Conservation (phyloP, 345 rosid species). For the Geranium brycei region DNA sequence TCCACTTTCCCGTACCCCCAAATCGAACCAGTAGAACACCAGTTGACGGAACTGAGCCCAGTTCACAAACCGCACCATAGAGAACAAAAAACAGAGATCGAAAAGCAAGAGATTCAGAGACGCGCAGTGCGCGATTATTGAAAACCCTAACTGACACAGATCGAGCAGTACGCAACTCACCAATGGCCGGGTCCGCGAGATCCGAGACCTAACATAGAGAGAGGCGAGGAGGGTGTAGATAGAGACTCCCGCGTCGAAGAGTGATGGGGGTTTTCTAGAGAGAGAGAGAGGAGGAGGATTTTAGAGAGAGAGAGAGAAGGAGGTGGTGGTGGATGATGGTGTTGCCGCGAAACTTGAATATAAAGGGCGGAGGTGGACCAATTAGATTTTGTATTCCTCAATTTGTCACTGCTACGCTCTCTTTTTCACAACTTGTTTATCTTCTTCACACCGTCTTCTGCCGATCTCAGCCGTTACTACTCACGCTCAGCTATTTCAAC, state of each 20-base stretch:
- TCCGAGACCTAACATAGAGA: slow-evolving; percentile 1
- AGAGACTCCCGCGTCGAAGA: neutral
- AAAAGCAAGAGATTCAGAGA: neutral
- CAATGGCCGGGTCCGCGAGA: slow-evolving; percentile 7
- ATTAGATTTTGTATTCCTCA: neutral
- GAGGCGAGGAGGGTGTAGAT: neutral
- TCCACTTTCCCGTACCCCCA: neutral
- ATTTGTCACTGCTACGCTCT: neutral
- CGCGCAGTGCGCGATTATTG: neutral
- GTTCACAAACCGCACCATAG: neutral
- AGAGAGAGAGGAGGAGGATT: slow-evolving; percentile 9
- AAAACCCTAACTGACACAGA: slow-evolving; percentile 6
- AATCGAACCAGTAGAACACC: neutral
- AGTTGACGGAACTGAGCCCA: neutral
- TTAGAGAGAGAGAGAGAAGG: slow-evolving; percentile 8
- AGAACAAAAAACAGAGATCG: neutral
- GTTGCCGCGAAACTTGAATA: slow-evolving; percentile 96
- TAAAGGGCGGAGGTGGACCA: slow-evolving; percentile 13
- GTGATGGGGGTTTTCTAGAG: slow-evolving; percentile 4
- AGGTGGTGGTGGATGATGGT: slow-evolving; percentile 4
- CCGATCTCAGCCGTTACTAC: neutral
- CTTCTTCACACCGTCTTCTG: neutral
- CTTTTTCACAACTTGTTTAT: neutral
- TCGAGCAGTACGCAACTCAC: slow-evolving; percentile 1
- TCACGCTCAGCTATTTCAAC: neutral